Conservation (phyloP, 1,284 basidiomycete genomes). For the Puccinia novopanici region DNA sequence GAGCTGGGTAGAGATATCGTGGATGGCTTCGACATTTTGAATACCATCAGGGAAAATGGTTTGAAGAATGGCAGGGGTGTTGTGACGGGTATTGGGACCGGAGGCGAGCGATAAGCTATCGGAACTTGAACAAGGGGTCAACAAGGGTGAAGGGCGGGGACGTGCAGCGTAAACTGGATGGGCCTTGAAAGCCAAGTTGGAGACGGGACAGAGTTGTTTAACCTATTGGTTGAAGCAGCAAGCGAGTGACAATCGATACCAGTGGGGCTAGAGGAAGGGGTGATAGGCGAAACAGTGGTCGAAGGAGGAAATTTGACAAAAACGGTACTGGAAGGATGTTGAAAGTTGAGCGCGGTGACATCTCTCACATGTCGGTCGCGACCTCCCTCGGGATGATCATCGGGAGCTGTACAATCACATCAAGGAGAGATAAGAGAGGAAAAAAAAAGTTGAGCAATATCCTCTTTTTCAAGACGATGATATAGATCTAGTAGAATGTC, state of each 20-base stretch:
- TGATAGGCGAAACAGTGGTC: constrained; percentile 39
- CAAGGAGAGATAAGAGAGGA: not conserved
- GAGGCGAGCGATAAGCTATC: constrained; percentile 31
- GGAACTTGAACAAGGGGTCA: constrained; percentile 45
- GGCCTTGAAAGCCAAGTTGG: constrained; percentile 2
- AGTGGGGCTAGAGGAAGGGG: constrained; percentile 32
- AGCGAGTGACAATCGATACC: constrained; percentile 23
- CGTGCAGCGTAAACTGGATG: constrained; percentile 20
- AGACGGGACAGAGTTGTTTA: not conserved
- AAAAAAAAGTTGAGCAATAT: not conserved
- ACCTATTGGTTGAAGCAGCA: not conserved
- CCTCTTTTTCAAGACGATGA: no score
- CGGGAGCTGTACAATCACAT: constrained; percentile 32
- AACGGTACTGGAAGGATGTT: constrained; percentile 31
- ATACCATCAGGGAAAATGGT: constrained; percentile 39
- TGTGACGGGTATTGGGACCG: not conserved
- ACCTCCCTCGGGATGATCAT: constrained; percentile 41
- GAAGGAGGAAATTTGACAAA: constrained; percentile 49
- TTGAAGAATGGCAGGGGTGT: constrained; percentile 3
- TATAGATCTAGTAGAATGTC: no score
- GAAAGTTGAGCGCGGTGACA: constrained; percentile 50
- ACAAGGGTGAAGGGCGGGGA: constrained; percentile 26
- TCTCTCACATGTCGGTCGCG: constrained; percentile 52
- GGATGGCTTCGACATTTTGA: constrained; percentile 32
- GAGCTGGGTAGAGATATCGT: constrained; percentile 38